Conservation (phyloP, 345 rosid species). For the Eucalyptus sp. region DNA sequence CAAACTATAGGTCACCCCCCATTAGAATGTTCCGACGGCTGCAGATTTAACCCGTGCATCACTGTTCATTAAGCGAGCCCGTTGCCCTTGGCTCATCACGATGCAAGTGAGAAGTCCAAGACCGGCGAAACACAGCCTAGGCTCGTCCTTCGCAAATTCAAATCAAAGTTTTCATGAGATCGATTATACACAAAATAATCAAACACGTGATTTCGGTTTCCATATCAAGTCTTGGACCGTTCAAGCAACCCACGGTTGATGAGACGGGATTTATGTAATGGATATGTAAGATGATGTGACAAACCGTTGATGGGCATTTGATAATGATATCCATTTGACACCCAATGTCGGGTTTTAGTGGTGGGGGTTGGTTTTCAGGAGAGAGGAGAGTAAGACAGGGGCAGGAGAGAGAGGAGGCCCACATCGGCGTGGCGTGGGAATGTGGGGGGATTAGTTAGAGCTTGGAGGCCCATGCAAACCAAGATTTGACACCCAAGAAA, state of each 20-base stretch:
- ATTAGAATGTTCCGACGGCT: background rate
- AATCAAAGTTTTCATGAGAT: background rate
- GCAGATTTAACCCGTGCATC: background rate
- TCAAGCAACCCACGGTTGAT: background rate
- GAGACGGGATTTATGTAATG: background rate
- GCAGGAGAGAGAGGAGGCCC: background rate
- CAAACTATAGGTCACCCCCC: background rate
- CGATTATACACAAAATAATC: background rate
- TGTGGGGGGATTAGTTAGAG: constrained; percentile 11
- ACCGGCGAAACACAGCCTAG: background rate
- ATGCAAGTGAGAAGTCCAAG: background rate
- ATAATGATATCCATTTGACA: background rate
- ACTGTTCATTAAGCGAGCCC: background rate
- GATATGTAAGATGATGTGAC: background rate
- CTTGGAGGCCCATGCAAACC: constrained; percentile 20
- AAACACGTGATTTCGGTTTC: background rate
- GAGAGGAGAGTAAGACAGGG: background rate
- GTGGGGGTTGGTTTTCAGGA: background rate
- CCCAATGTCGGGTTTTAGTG: background rate
- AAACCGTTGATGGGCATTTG: background rate
- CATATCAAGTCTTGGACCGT: background rate
- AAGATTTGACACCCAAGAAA: constrained; percentile 17
- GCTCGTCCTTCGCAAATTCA: background rate
- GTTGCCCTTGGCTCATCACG: background rate
- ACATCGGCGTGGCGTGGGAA: constrained; percentile 17